A percentile compares a stretch with the other conserved stretches of the same genome.
Evolutionary conservation across 805 yeast species (phyloP).

Genomic region (Starmerella kuoi): DNA sequence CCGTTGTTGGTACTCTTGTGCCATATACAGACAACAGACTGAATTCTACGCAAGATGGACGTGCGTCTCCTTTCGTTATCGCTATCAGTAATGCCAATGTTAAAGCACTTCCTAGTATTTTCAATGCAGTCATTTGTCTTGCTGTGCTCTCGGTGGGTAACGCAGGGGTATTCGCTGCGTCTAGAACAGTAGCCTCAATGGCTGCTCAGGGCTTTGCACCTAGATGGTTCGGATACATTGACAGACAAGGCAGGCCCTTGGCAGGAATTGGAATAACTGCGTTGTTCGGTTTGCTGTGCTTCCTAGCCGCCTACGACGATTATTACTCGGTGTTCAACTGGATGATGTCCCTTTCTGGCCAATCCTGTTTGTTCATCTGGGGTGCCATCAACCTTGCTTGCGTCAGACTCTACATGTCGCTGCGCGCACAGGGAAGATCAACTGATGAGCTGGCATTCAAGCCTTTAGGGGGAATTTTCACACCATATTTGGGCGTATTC

Average conservation of each 20-base stretch:
- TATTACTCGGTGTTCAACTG: constrained; percentile 47
- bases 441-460: constrained; percentile 53
- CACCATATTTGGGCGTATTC: constrained; percentile 50
- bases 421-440: constrained; percentile 53
- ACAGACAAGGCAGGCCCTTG: constrained; percentile 65
- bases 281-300: constrained; percentile 43
- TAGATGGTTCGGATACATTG: constrained; percentile 45
- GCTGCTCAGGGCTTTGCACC: constrained; percentile 58
- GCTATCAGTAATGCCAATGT: constrained; percentile 57
- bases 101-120: constrained; percentile 49
- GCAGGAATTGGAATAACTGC: constrained; percentile 44
- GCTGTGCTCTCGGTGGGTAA: constrained; percentile 65
- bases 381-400: constrained; percentile 57
- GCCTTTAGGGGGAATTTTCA: constrained; percentile 55
- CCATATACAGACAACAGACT: constrained; percentile 45
- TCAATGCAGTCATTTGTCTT: constrained; percentile 58
- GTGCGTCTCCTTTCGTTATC: constrained; percentile 66
- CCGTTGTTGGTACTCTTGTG: constrained; percentile 51
- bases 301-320: constrained; percentile 47
- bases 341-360: constrained; percentile 61
- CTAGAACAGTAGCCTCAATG: constrained; percentile 53
- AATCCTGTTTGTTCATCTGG: constrained; percentile 67
- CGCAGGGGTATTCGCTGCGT: constrained; percentile 55
- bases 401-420: constrained; percentile 50
- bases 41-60: constrained; percentile 41